These are phyloP conservation scores for Heterobasidion irregulare DNA, from an alignment of 1,284 basidiomycete species.

Conservation along the genomic window DNA sequence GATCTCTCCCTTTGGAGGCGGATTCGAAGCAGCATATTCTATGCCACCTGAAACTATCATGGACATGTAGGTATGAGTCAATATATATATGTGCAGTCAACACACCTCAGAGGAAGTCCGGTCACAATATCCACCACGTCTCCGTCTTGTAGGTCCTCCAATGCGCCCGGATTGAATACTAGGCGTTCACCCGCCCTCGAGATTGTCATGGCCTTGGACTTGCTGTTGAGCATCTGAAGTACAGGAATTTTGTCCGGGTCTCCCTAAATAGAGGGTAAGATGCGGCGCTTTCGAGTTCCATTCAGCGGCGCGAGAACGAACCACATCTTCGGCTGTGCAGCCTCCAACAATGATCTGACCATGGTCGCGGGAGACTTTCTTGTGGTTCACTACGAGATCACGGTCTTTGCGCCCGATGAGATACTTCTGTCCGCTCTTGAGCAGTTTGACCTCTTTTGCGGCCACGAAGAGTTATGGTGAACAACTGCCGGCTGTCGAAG, in stretches of 20 bases:
- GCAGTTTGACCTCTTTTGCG: conserved; percentile 46
- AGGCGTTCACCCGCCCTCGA: conserved; percentile 20
- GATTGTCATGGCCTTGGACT: conserved; percentile 33
- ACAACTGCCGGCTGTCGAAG: neutral
- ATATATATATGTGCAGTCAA: conserved; percentile 3
- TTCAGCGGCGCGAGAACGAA: conserved; percentile 23
- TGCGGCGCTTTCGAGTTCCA: neutral
- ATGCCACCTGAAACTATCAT: conserved; percentile 40
- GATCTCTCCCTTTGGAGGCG: conserved; percentile 18
- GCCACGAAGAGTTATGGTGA: neutral
- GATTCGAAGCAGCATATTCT: conserved; percentile 42
- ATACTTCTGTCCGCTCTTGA: conserved; percentile 49
- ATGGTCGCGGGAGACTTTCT: conserved; percentile 54
- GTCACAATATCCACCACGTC: conserved; percentile 41
- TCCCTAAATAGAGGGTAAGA: conserved; percentile 6
- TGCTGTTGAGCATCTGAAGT: conserved; percentile 37
- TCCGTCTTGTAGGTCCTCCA: conserved; percentile 32
- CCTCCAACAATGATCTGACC: conserved; percentile 44
- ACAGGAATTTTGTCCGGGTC: conserved; percentile 13
- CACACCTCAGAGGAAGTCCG: conserved; percentile 37
- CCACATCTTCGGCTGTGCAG: conserved; percentile 41
- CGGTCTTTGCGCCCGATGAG: conserved; percentile 45
- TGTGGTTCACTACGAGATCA: conserved; percentile 43
- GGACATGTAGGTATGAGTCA: neutral
- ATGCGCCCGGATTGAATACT: conserved; percentile 11